Evolutionary conservation across 2,329 filamentous ascomycete species (phyloP), one percentile per base, ranked within the genome.

Genomic region (Arthroderma sp.): DNA sequence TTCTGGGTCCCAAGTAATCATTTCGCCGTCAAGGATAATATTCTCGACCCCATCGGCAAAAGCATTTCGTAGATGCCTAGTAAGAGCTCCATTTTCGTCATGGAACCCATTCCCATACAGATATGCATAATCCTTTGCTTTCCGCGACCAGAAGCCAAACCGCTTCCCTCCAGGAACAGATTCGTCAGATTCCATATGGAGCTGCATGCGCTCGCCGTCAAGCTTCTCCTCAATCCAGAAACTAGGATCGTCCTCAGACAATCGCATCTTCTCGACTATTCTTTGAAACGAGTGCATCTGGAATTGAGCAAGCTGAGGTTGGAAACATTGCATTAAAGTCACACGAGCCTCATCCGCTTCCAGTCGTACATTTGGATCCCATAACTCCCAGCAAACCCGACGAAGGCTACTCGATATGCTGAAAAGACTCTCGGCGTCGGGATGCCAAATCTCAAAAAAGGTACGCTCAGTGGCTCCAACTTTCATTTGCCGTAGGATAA

Each of bases 181-280:
- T 3, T 78, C 67, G 52, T 95, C 85, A 46, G 83, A 72, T 8
- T 77, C 64, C 83, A 96, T 88, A 61, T 98, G 91, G 59, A 98
- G 73, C 61, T 98, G 91, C 81, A 98, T 95, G 28, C 91, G 78
- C 64, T 98, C 91, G 1, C 91, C 91, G 53, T 98, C 91, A 6
- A 98, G 70, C 63, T 98, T 98, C 65, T 98, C 91, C 61, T 98
- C 91, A 40, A 96, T 91, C 87, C 88, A 96, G 57, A 93, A 98
- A 6, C 83, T 78, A 0, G 74, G 70, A 43, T 93, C 80, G 0
- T 85, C 79, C 27, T 81, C 75, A 0, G 77, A 81, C 0, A 74
- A 71, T 2, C 77, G 75, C 63, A 81, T 76, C 38, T 67, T 79
- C 11, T 77, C 70, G 1, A 93, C 78, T 75, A 93, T 85, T 57